Percentiles rank a stretch among this genome's conserved stretches.
phyloP scores from a whole-genome alignment of 129 eudicot species.

The Tagetes erecta region DNA sequence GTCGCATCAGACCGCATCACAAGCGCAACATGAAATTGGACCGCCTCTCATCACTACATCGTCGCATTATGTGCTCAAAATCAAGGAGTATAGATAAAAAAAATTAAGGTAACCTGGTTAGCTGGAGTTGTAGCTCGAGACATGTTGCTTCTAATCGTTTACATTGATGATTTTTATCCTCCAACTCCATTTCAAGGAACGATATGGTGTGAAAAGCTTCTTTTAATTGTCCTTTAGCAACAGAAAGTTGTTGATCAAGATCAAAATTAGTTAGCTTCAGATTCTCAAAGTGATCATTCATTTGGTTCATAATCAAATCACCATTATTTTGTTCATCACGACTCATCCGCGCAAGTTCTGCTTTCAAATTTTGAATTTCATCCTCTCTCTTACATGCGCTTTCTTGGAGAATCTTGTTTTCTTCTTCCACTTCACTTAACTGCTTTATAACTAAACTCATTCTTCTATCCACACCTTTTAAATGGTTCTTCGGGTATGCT shows the following conservation, averaged over 20 bases:
- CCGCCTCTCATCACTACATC: too few relatives aligned
- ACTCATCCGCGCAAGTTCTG: constrained; percentile 35
- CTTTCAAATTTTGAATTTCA: constrained; percentile 39
- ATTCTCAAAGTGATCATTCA: constrained; percentile 64
- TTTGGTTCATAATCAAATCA: constrained; percentile 42
- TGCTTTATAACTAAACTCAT: constrained; percentile 43
- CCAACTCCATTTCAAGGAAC: constrained; percentile 76
- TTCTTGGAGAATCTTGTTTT: constrained; percentile 65
- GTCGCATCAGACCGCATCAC: too few relatives aligned
- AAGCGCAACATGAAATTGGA: too few relatives aligned
- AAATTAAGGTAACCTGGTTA: constrained; percentile 54
- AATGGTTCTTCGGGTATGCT: constrained; percentile 34
- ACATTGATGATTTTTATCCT: constrained; percentile 54
- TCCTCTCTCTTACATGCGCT: constrained; percentile 44
- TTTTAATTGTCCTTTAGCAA: constrained; percentile 46
- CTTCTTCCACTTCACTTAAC: constrained; percentile 59
- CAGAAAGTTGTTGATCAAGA: constrained; percentile 71
- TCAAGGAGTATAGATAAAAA: background rate
- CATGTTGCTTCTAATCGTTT: constrained; percentile 74
- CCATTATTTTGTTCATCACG: constrained; percentile 24
- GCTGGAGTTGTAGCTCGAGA: constrained; percentile 82
- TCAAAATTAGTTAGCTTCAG: constrained; percentile 63
- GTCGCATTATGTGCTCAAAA: too few relatives aligned
- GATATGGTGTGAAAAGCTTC: constrained; percentile 56
- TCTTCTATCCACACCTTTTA: constrained; percentile 27